A percentile compares a stretch with the other conserved stretches of the same genome.
Conservation (phyloP, 2,329 filamentous ascomycete species). For the Furcasterigmium sp. region DNA sequence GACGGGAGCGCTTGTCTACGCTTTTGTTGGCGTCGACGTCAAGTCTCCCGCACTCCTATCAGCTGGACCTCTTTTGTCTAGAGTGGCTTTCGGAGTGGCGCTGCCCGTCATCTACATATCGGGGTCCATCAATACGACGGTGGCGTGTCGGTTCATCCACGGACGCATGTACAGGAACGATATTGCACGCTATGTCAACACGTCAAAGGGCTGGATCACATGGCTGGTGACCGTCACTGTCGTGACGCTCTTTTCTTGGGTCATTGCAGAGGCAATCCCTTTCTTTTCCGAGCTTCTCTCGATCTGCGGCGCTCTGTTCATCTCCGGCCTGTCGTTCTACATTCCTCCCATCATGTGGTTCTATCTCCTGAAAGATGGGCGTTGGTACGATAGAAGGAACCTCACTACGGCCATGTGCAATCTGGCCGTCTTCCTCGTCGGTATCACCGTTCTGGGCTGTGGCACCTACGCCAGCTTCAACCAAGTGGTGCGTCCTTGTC, state of each 20-base stretch:
- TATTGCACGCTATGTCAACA: constrained; percentile 40
- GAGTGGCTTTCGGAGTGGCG: constrained; percentile 65
- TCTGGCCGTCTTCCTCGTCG: background rate
- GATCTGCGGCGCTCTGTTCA: constrained; percentile 43
- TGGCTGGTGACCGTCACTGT: constrained; percentile 56
- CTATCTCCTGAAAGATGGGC: constrained; percentile 9
- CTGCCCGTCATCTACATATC: constrained; percentile 70
- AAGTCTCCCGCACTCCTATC: constrained; percentile 64
- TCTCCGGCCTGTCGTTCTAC: constrained; percentile 35
- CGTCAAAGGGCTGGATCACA: constrained; percentile 37
- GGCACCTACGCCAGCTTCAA: background rate
- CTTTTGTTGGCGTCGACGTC: constrained; percentile 59
- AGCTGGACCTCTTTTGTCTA: constrained; percentile 52
- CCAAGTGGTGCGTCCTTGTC: background rate
- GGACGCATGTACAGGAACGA: constrained; percentile 36
- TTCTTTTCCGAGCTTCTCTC: constrained; percentile 66
- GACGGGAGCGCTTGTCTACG: constrained; percentile 63
- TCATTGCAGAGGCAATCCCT: constrained; percentile 69
- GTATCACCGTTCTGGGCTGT: background rate
- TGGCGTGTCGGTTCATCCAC: constrained; percentile 39
- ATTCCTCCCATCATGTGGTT: constrained; percentile 12
- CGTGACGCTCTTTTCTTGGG: constrained; percentile 60
- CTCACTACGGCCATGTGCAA: constrained; percentile 8
- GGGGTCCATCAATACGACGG: constrained; percentile 60
- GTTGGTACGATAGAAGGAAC: constrained; percentile 19